phyloP scores from a whole-genome alignment of 2,329 filamentous ascomycete species.

The Purpureocillium takamizusanense region DNA sequence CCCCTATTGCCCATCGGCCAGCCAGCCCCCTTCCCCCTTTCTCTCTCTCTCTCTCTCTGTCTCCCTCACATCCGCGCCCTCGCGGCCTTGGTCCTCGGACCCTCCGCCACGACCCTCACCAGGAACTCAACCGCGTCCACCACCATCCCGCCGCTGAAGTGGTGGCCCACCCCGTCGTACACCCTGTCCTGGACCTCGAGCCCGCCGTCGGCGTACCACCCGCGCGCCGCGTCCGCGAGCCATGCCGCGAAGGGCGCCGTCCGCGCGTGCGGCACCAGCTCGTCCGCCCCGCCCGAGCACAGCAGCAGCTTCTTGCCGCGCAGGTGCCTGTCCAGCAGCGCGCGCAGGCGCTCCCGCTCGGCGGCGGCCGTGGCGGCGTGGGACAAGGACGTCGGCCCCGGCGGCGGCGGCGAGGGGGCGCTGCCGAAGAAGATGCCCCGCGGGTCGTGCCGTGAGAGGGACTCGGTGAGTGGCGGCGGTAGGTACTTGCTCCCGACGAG shows the following conservation, averaged over 20 bases:
- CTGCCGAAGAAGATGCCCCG: constrained; percentile 59
- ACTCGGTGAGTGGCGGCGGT: constrained; percentile 55
- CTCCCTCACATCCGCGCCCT: neutral
- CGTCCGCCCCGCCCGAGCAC: constrained; percentile 58
- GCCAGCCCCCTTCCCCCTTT: too few species aligned
- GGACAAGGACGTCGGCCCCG: constrained; percentile 18
- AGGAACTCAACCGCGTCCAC: constrained; percentile 58
- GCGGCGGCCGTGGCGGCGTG: constrained; percentile 16
- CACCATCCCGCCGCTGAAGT: constrained; percentile 60
- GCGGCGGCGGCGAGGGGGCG: constrained; percentile 15
- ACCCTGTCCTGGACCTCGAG: constrained; percentile 56
- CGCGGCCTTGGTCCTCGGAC: constrained; percentile 8
- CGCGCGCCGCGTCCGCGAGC: constrained; percentile 43
- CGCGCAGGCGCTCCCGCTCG: constrained; percentile 33
- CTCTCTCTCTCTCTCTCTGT: too few species aligned
- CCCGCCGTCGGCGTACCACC: constrained; percentile 46
- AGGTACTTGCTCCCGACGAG: constrained; percentile 77
- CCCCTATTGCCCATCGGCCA: too few species aligned
- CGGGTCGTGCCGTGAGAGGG: constrained; percentile 62
- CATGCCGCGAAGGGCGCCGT: constrained; percentile 52
- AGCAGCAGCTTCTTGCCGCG: constrained; percentile 55
- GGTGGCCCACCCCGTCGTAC: constrained; percentile 60
- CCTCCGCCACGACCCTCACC: constrained; percentile 31
- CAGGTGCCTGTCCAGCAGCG: constrained; percentile 38
- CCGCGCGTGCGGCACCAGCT: constrained; percentile 60